A percentile compares a stretch with the other conserved stretches of the same genome.
Evolutionary conservation across 2,329 filamentous ascomycete genomes (phyloP).

Genomic region (Colletotrichum aenigma): DNA sequence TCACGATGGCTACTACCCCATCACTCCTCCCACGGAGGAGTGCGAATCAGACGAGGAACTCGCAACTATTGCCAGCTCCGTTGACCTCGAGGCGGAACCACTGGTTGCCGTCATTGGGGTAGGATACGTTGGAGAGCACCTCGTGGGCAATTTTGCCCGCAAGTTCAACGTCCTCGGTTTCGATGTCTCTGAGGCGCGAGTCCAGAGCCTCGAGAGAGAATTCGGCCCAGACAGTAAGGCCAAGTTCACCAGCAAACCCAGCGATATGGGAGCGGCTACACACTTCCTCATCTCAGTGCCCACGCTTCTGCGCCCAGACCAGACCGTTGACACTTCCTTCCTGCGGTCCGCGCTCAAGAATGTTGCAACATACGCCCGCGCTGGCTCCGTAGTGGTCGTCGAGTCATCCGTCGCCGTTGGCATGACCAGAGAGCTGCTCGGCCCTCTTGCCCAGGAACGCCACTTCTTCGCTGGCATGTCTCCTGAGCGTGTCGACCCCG

Average conservation of each 20-base stretch:
- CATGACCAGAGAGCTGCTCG: conserved; percentile 55
- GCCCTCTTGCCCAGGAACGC: conserved; percentile 43
- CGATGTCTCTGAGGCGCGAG: conserved; percentile 47
- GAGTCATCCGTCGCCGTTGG: conserved; percentile 60
- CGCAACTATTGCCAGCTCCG: conserved; percentile 12
- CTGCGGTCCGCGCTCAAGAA: conserved; percentile 46
- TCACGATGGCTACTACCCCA: conserved; percentile 16
- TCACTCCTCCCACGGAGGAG: conserved; percentile 21
- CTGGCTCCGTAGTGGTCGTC: conserved; percentile 52
- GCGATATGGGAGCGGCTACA: conserved; percentile 44
- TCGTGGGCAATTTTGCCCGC: conserved; percentile 46
- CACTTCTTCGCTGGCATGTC: conserved; percentile 55
- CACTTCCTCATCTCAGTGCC: conserved; percentile 61
- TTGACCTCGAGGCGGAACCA: conserved; percentile 29
- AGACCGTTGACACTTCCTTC: conserved; percentile 51
- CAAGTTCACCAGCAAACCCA: conserved; percentile 38
- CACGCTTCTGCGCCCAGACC: conserved; percentile 51
- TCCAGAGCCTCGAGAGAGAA: conserved; percentile 34
- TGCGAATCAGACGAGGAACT: conserved; percentile 23
- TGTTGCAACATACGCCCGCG: conserved; percentile 43
- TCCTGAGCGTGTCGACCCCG: conserved; percentile 58
- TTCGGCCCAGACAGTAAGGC: conserved; percentile 30
- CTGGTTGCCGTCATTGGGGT: conserved; percentile 55
- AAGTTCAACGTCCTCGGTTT: conserved; percentile 50
- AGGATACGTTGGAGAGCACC: conserved; percentile 56